A percentile compares a stretch with the other conserved stretches of the same genome.
These are phyloP conservation scores for Neoarthrinium moseri DNA, from an alignment of 2,329 filamentous ascomycete genomes.

Conservation along the genomic window DNA sequence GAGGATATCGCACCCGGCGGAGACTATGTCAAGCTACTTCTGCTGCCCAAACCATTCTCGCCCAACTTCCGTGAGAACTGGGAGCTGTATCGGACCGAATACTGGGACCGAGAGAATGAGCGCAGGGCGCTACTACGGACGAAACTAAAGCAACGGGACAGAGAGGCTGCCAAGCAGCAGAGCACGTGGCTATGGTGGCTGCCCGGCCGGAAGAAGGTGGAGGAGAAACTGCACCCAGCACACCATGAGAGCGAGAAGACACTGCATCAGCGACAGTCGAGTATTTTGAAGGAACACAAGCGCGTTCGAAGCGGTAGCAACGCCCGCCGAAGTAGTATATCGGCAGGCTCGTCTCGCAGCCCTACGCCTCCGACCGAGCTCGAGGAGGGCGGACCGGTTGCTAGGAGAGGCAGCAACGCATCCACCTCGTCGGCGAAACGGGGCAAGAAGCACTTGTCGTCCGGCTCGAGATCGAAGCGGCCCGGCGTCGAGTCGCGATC, in stretches of 20 bases:
- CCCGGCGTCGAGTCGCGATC: slow-evolving; percentile 48
- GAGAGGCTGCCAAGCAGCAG: slow-evolving; percentile 64
- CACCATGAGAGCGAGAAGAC: slow-evolving; percentile 32
- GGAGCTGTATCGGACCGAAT: slow-evolving; percentile 91
- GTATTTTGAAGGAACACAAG: slow-evolving; percentile 45
- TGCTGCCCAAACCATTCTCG: slow-evolving; percentile 92
- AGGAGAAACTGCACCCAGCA: slow-evolving; percentile 20
- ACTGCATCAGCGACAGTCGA: slow-evolving; percentile 38
- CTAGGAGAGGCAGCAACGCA: slow-evolving; percentile 45
- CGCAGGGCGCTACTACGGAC: slow-evolving; percentile 70
- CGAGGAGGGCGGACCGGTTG: slow-evolving; percentile 31
- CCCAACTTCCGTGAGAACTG: slow-evolving; percentile 94
- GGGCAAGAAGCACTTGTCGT: slow-evolving; percentile 48
- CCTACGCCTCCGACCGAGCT: slow-evolving; percentile 47
- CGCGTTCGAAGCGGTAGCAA: slow-evolving; percentile 48
- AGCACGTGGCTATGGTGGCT: slow-evolving; percentile 86
- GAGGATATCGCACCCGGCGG: slow-evolving; percentile 89
- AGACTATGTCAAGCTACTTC: slow-evolving; percentile 85
- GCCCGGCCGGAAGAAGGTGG: slow-evolving; percentile 58
- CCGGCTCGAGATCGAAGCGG: slow-evolving; percentile 40
- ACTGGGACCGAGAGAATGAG: slow-evolving; percentile 97
- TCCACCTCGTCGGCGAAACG: slow-evolving; percentile 49
- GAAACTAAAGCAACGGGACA: slow-evolving; percentile 68
- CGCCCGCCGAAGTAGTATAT: slow-evolving; percentile 50
- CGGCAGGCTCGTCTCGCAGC: slow-evolving; percentile 47